These are phyloP conservation scores for Mycena belliarum DNA, from an alignment of 768 basidiomycete genomes.

Conservation along the genomic window DNA sequence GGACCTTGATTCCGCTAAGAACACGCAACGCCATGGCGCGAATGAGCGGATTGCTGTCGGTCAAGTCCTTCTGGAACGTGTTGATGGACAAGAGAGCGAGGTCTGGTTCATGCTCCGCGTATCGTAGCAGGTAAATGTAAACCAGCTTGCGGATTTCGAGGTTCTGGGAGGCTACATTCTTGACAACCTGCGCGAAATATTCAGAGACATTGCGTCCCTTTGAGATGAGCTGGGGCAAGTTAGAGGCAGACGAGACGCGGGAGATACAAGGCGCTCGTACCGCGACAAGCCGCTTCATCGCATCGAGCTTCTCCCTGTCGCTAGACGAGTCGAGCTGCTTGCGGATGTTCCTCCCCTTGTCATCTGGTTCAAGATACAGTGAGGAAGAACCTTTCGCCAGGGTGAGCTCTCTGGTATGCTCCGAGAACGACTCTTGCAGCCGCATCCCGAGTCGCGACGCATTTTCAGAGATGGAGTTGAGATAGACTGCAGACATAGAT, in stretches of 20 bases:
- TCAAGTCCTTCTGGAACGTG: constrained; percentile 95
- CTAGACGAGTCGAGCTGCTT: constrained; percentile 86
- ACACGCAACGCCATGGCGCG: constrained; percentile 96
- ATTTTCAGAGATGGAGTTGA: constrained; percentile 72
- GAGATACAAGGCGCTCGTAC: constrained; percentile 46
- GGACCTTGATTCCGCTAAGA: constrained; percentile 87
- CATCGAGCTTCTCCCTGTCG: constrained; percentile 91
- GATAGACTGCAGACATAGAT: constrained; percentile 46
- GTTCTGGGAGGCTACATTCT: constrained; percentile 91
- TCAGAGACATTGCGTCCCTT: constrained; percentile 89
- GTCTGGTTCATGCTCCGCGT: constrained; percentile 92
- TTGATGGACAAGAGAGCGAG: constrained; percentile 95
- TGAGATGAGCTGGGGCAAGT: constrained; percentile 73
- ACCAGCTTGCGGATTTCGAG: constrained; percentile 96
- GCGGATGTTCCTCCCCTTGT: constrained; percentile 79
- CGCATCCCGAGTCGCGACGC: constrained; percentile 81
- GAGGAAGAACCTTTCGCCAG: constrained; percentile 55
- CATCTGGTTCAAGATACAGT: constrained; percentile 72
- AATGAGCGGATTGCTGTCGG: constrained; percentile 90
- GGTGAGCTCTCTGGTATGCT: constrained; percentile 73
- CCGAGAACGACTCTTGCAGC: constrained; percentile 80
- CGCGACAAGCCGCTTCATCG: constrained; percentile 92
- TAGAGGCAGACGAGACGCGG: neutral
- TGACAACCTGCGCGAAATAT: constrained; percentile 96
- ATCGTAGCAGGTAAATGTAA: constrained; percentile 94